Evolutionary conservation across 495 filamentous ascomycete genomes (phyloP), one percentile per base, ranked within the genome.

Genomic region (Neurospora sp.): DNA sequence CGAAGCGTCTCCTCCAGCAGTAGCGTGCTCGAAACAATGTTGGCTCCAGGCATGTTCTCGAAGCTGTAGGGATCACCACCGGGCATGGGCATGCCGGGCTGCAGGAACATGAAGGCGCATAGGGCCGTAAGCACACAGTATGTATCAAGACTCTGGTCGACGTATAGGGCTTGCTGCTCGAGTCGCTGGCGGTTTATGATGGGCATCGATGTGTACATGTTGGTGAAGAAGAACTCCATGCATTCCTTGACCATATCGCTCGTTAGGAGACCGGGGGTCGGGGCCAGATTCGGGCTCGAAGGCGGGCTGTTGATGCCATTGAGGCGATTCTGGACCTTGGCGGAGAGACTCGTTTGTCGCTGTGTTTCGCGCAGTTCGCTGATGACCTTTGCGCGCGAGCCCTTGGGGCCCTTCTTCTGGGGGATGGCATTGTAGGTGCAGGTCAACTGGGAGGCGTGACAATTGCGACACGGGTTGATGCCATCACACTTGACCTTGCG

Each of bases 371-470:
- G 86, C 41, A 94, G 82, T 79, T 94, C 91, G 74, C 87, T 91
- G 77, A 96, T 93, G 70, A 94, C 90, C 82, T 93, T 95, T 48
- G 93, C 92, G 71, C 92, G 84, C 76, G 88, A 91, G 72, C 92
- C 92, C 81, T 95, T 94, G 40, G 92, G 92, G 0, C 93, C 93
- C 82, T 94, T 94, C 83, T 94, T 94, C 82, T 93, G 92, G 0
- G 92, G 92, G 66, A 94, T 89, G n/a, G 91, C 88, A 83, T 93
- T 90, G 85, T 92, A 93, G 20, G 91, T 94, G 85, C 93, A 94
- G 4, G 84, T 84, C 39, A 96, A 83, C 71, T 90, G 89, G 9
- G 90, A 89, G 31, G 86, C 85, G 38, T 85, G 84, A 80, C 92
- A 94, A 78, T 92, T 92, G 66, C 87, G 88, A 81, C 91, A 93